These are phyloP conservation scores for Yamagishiella unicocca DNA, from an alignment of 139 green algal species.

Conservation along the genomic window DNA sequence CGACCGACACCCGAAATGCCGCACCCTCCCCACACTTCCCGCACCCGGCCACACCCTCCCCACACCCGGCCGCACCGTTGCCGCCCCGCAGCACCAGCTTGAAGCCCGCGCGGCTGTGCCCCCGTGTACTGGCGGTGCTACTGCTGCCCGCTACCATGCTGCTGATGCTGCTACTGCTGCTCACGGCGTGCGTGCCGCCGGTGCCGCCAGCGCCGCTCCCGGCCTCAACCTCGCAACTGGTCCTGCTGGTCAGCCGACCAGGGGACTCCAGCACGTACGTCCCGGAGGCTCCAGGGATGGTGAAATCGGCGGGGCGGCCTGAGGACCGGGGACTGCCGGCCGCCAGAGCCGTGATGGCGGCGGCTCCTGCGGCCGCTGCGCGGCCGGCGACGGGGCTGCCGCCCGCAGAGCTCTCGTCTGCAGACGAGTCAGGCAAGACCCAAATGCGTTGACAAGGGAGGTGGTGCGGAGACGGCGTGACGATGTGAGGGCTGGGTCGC, in stretches of 20 bases:
- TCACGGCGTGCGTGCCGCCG: not conserved
- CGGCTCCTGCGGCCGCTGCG: too few species aligned
- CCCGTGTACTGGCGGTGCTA: not conserved
- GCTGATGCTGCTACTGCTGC: conserved; percentile 32
- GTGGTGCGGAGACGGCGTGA: too few species aligned
- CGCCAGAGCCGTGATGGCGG: not conserved
- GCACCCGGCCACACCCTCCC: not conserved
- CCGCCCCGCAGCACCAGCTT: conserved; percentile 42
- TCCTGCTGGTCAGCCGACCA: too few species aligned
- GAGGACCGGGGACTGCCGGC: not conserved
- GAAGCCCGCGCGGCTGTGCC: conserved; percentile 17
- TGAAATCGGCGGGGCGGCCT: not conserved
- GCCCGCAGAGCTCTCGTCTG: too few species aligned
- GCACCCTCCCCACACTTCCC: not conserved
- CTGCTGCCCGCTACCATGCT: not conserved
- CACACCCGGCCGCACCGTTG: conserved; percentile 4
- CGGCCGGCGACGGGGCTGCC: not conserved
- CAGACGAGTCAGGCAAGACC: too few species aligned
- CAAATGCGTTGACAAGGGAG: too few species aligned
- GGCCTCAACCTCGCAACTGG: too few species aligned
- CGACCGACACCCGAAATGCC: not conserved
- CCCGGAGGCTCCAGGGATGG: not conserved
- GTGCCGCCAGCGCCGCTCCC: not conserved
- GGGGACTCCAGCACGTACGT: not conserved
- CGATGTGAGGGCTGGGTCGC: too few species aligned